A percentile compares a stretch with the other conserved stretches of the same genome.
These are phyloP conservation scores for Lachnellula subtilissima DNA, from an alignment of 2,329 filamentous ascomycete species.

Conservation along the genomic window DNA sequence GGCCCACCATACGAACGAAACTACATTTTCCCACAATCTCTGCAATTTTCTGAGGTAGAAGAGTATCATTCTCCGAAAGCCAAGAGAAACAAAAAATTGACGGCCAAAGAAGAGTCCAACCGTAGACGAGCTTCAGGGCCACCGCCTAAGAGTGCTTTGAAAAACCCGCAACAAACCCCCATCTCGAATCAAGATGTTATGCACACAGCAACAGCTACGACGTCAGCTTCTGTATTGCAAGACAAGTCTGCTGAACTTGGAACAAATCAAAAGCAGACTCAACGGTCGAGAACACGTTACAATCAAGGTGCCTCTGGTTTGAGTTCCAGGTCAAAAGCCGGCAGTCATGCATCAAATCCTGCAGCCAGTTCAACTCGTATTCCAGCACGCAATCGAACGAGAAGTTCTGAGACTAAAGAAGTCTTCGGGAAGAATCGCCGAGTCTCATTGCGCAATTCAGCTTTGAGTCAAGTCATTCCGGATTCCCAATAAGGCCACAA, in stretches of 20 bases:
- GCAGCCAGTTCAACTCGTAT: background rate
- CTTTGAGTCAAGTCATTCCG: background rate
- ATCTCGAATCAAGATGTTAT: background rate
- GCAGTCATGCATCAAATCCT: background rate
- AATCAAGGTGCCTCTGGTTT: background rate
- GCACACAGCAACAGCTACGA: background rate
- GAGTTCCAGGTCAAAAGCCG: background rate
- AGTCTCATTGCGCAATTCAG: background rate
- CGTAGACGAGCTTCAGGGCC: background rate
- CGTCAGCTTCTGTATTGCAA: background rate
- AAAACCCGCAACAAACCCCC: background rate
- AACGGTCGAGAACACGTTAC: background rate
- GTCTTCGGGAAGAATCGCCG: background rate
- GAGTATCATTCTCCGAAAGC: background rate
- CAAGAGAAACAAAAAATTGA: background rate
- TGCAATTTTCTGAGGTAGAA: background rate
- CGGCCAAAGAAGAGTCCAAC: background rate
- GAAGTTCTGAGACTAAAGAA: background rate
- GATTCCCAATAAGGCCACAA: background rate
- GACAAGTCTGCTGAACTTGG: background rate
- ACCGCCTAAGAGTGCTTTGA: background rate
- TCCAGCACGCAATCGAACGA: background rate
- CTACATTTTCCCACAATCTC: background rate
- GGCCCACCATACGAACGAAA: background rate
- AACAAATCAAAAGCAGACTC: background rate